Percentiles rank a stretch among this genome's conserved stretches.
phyloP scores from a whole-genome alignment of 257 asterid species.

The Cordia subcordata region DNA sequence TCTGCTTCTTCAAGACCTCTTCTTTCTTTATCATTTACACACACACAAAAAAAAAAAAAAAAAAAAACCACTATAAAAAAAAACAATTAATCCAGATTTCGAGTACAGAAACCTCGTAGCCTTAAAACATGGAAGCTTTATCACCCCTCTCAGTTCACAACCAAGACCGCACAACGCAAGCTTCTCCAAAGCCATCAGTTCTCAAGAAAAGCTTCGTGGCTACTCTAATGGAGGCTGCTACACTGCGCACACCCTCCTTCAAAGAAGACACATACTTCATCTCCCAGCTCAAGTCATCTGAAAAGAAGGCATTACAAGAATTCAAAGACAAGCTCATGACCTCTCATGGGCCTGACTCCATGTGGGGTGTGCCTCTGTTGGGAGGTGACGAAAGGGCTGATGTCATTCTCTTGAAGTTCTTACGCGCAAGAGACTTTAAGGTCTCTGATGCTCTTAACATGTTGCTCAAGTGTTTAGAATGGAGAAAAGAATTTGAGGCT shows the following conservation, averaged over 20 bases:
- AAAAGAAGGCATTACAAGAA: conserved; percentile 59
- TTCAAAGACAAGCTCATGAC: conserved; percentile 48
- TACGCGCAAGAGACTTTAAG: conserved; percentile 78
- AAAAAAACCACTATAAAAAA: too few relatives aligned
- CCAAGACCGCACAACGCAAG: conserved; percentile 13
- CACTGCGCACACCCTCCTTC: conserved; percentile 62
- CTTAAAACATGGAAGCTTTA: conserved; percentile 37
- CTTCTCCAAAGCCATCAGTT: conserved; percentile 35
- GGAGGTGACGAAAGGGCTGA: conserved; percentile 51
- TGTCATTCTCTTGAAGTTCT: conserved; percentile 77
- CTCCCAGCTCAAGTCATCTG: conserved; percentile 59
- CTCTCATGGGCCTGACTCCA: conserved; percentile 31
- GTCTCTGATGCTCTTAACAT: conserved; percentile 54
- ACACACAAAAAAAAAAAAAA: neutral
- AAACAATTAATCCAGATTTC: too few relatives aligned
- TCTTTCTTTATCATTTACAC: neutral
- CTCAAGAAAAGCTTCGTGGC: conserved; percentile 41
- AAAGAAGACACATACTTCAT: conserved; percentile 77
- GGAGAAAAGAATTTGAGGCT: conserved; percentile 69
- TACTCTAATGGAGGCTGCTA: conserved; percentile 57
- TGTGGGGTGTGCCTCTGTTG: conserved; percentile 69
- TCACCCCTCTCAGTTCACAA: conserved; percentile 32
- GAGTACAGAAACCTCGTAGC: neutral
- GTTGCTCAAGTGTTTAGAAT: conserved; percentile 49
- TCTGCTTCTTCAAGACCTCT: neutral